Percentiles rank a stretch among this genome's conserved stretches.
These are phyloP conservation scores for Heterobasidion parviporum DNA, from an alignment of 1,284 basidiomycete genomes.

Conservation along the genomic window DNA sequence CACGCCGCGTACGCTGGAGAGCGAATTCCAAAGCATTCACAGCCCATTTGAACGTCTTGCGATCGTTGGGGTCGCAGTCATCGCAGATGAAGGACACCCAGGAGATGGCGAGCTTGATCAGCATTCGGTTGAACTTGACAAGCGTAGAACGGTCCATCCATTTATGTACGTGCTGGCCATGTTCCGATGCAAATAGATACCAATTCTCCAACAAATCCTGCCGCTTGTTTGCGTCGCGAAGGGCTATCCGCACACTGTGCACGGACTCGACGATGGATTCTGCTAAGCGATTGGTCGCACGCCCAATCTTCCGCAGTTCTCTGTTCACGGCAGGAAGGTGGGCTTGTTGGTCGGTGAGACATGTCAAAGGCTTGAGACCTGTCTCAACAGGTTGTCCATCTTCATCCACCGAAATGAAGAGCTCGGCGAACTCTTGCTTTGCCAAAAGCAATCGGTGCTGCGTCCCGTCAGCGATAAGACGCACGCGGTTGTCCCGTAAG, in stretches of 20 bases:
- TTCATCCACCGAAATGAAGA: conserved; percentile 54
- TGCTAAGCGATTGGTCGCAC: conserved; percentile 84
- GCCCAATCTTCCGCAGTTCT: conserved; percentile 85
- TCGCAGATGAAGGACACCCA: conserved; percentile 99
- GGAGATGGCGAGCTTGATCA: conserved; percentile 86
- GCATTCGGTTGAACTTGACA: conserved; percentile 71
- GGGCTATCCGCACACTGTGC: conserved; percentile 68
- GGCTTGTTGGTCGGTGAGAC: conserved; percentile 82
- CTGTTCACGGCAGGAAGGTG: conserved; percentile 87
- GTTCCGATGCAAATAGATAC: conserved; percentile 95
- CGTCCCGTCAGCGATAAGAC: conserved; percentile 85
- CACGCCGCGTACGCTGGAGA: conserved; percentile 82
- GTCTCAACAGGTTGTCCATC: conserved; percentile 45
- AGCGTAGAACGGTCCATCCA: conserved; percentile 75
- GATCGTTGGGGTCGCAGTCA: conserved; percentile 93
- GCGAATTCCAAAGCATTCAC: conserved; percentile 95
- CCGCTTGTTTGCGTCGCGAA: conserved; percentile 55
- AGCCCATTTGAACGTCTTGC: conserved; percentile 98
- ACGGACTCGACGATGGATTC: conserved; percentile 92
- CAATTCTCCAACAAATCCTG: conserved; percentile 94
- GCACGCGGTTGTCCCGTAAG: conserved; percentile 75
- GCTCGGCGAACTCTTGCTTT: conserved; percentile 71
- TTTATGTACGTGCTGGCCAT: conserved; percentile 82
- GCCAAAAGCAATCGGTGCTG: conserved; percentile 68
- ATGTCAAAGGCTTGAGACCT: conserved; percentile 38